Evolutionary conservation across 768 basidiomycete species (phyloP).

Genomic region (Calocera viscosa): DNA sequence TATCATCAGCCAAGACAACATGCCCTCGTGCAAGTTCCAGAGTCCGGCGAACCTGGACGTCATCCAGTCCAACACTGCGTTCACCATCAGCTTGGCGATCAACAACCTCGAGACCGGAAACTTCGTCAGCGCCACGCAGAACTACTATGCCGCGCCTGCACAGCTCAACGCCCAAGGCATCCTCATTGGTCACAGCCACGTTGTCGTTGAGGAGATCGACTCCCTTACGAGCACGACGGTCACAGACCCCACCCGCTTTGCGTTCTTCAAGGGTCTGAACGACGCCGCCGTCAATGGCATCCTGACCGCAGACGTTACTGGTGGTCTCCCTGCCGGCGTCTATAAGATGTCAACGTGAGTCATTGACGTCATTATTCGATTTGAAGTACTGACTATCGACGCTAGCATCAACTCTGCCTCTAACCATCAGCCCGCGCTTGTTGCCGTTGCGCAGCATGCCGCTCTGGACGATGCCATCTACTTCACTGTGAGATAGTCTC

Average conservation of each 20-base stretch:
- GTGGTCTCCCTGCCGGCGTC: constrained; percentile 44
- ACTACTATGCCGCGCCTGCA: constrained; percentile 48
- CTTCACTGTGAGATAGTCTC: constrained; percentile 16
- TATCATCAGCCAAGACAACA: constrained; percentile 32
- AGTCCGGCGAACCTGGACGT: constrained; percentile 34
- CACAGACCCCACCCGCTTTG: constrained; percentile 40
- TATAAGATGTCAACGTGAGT: constrained; percentile 29
- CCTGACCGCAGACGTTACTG: constrained; percentile 39
- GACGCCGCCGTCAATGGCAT: constrained; percentile 35
- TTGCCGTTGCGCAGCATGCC: constrained; percentile 50
- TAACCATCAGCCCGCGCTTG: constrained; percentile 49
- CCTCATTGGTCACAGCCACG: constrained; percentile 47
- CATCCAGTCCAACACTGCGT: constrained; percentile 36
- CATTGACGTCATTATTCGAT: background rate
- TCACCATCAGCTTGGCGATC: constrained; percentile 42
- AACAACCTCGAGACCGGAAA: constrained; percentile 38
- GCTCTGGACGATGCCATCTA: constrained; percentile 48
- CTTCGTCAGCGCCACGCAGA: constrained; percentile 45
- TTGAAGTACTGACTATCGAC: no score
- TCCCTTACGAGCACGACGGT: constrained; percentile 36
- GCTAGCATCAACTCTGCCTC: constrained; percentile 40
- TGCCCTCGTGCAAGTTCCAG: constrained; percentile 33
- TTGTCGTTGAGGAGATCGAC: constrained; percentile 41
- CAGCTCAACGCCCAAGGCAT: constrained; percentile 39
- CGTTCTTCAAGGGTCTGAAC: constrained; percentile 48